These are phyloP conservation scores for Salvia miltiorrhiza DNA, from an alignment of 257 asterid species.

Conservation along the genomic window DNA sequence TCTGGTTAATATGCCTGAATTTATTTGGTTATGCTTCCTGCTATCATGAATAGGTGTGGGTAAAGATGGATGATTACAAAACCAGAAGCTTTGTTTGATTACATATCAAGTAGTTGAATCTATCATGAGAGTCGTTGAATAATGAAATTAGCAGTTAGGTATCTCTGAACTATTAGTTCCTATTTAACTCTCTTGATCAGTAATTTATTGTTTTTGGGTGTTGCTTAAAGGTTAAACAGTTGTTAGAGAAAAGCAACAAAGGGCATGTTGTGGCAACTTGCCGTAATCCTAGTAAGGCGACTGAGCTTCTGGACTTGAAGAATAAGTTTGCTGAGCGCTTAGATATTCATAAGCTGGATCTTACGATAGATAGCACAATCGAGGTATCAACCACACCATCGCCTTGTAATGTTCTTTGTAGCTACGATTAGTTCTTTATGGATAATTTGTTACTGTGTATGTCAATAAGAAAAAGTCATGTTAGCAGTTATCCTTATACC, in stretches of 20 bases:
- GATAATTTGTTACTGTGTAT: background rate
- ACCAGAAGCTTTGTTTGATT: conserved; percentile 1
- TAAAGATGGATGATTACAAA: background rate
- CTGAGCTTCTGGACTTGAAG: conserved; percentile 66
- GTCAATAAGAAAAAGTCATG: background rate
- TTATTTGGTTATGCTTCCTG: background rate
- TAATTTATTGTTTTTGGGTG: conserved; percentile 6
- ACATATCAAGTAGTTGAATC: background rate
- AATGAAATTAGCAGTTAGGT: conserved; percentile 1
- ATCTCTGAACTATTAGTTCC: background rate
- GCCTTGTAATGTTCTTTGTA: background rate
- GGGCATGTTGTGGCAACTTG: conserved; percentile 84
- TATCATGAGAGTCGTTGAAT: background rate
- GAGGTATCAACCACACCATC: conserved; percentile 44
- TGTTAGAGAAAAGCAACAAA: conserved; percentile 60
- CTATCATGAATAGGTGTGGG: background rate
- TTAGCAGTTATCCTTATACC: background rate
- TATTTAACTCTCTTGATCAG: conserved; percentile 3
- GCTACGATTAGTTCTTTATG: background rate
- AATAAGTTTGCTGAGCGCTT: conserved; percentile 63
- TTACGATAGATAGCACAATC: conserved; percentile 71
- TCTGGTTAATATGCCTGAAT: background rate
- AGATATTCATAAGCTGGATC: conserved; percentile 74
- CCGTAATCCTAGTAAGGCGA: conserved; percentile 70
- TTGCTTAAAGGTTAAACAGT: conserved; percentile 63